Evolutionary conservation across 768 basidiomycete genomes (phyloP).

Genomic region (Ramaria sp.): DNA sequence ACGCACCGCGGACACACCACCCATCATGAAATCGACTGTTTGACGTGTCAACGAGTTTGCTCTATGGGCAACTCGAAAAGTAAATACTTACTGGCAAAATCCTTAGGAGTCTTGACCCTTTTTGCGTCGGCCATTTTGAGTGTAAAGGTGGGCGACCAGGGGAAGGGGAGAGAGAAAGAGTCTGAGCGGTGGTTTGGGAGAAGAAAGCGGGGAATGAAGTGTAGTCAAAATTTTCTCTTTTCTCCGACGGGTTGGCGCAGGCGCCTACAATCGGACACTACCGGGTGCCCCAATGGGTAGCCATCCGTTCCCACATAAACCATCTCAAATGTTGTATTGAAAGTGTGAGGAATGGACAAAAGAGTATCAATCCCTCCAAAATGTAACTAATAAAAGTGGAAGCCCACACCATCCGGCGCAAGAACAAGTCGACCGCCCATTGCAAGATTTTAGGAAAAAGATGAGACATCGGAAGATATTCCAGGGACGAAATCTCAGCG

Average conservation of each 20-base stretch:
- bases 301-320: not conserved
- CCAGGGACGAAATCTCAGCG: too few relatives aligned
- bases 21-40: conserved; percentile 90
- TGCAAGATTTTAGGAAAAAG: too few relatives aligned
- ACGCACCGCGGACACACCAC: conserved; percentile 85
- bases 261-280: conserved; percentile 11
- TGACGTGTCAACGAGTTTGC: conserved; percentile 11
- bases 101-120: conserved; percentile 84
- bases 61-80: not conserved
- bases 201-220: conserved; percentile 25
- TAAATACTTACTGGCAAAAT: conserved; percentile 63
- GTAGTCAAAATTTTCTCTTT: conserved; percentile 37
- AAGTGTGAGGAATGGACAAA: not conserved
- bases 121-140: conserved; percentile 70
- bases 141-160: conserved; percentile 21
- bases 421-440: not conserved
- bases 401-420: not conserved
- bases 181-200: conserved; percentile 45
- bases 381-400: not conserved
- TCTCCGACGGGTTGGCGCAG: conserved; percentile 20
- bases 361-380: not conserved
- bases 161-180: conserved; percentile 26
- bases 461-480: too few relatives aligned
- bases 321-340: not conserved
- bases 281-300: conserved; percentile 9